Evolutionary conservation across 1,284 basidiomycete species (phyloP).

Genomic region (Boletus semigastroideus): DNA sequence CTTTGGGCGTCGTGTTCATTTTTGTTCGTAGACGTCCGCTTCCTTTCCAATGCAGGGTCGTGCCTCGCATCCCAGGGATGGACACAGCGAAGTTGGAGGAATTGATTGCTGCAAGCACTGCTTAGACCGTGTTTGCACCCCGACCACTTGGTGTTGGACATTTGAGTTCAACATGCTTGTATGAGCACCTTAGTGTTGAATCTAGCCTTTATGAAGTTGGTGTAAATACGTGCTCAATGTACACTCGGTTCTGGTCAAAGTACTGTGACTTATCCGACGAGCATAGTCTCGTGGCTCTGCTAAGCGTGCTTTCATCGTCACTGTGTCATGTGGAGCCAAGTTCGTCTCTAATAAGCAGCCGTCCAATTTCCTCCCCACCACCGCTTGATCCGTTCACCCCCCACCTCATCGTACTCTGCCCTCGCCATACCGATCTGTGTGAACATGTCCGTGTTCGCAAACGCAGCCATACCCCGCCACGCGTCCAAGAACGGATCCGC

Average conservation of each 20-base stretch:
- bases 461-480: constrained; percentile 92
- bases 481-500: constrained; percentile 75
- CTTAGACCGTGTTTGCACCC: neutral
- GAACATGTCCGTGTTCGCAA: constrained; percentile 67
- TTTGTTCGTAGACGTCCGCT: constrained; percentile 8
- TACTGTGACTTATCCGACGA: neutral
- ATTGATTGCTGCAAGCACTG: constrained; percentile 4
- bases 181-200: neutral
- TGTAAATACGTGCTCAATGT: neutral
- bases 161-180: no score
- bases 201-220: no score
- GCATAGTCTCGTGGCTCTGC: no score
- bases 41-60: constrained; percentile 17
- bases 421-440: constrained; percentile 59
- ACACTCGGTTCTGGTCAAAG: neutral
- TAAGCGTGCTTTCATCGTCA: no score
- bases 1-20: neutral
- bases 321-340: no score
- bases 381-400: constrained; percentile 73
- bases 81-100: constrained; percentile 4
- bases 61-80: constrained; percentile 6
- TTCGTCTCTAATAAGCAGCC: constrained; percentile 5
- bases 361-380: constrained; percentile 91
- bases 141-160: neutral
- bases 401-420: constrained; percentile 90